Evolutionary conservation across 306 rosid genomes (phyloP).

Genomic region (Cercis canadensis): DNA sequence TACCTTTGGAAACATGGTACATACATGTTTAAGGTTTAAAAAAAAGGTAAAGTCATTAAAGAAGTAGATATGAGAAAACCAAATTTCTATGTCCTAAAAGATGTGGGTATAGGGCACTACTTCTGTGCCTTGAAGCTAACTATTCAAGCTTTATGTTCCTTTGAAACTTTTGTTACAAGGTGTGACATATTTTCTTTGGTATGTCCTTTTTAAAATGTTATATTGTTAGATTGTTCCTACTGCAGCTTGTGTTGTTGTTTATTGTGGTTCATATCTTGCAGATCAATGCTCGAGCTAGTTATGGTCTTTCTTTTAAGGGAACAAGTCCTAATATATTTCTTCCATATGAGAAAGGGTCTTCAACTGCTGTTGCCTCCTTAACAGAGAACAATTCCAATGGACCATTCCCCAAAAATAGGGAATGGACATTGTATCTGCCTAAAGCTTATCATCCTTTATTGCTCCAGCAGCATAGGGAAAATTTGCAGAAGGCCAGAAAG

Average conservation of each 20-base stretch:
- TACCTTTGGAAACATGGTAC: not conserved
- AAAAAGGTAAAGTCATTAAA: conserved; percentile 13
- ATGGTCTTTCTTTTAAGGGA: conserved; percentile 80
- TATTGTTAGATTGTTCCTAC: conserved; percentile 17
- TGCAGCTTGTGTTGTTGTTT: conserved; percentile 24
- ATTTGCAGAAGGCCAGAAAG: conserved; percentile 61
- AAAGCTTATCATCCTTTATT: conserved; percentile 87
- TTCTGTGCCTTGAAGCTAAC: not conserved
- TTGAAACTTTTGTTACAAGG: not conserved
- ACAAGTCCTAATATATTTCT: conserved; percentile 67
- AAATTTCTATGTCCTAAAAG: not conserved
- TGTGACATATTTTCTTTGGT: not conserved
- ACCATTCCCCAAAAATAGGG: conserved; percentile 47
- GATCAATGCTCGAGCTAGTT: conserved; percentile 95
- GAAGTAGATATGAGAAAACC: conserved; percentile 2
- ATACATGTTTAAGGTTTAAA: conserved; percentile 17
- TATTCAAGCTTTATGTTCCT: not conserved
- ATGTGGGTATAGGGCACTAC: not conserved
- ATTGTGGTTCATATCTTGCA: conserved; percentile 43
- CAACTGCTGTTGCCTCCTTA: conserved; percentile 41
- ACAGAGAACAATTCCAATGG: conserved; percentile 43
- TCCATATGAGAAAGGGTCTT: conserved; percentile 49
- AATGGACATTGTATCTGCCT: conserved; percentile 74
- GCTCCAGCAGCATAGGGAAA: conserved; percentile 70
- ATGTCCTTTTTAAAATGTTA: not conserved